Percentiles rank a stretch among this genome's conserved stretches.
Conservation (phyloP, 352 stramenopile species). For the Aphanomyces stellatus region DNA sequence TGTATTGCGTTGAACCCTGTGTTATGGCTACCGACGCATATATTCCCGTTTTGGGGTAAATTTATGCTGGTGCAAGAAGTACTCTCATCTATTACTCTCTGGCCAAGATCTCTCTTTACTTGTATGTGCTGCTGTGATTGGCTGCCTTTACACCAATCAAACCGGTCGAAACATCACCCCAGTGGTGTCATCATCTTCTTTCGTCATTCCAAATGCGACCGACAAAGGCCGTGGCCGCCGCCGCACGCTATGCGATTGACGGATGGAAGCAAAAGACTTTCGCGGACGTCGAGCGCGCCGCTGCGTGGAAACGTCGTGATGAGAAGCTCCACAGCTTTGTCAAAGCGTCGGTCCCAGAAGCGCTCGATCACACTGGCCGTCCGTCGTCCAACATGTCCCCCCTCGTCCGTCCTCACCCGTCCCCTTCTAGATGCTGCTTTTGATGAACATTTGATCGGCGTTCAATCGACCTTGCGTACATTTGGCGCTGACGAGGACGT, state of each 20-base stretch:
- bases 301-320: background rate
- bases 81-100: no score
- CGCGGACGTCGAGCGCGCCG: background rate
- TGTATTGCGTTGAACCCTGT: no score
- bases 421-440: constrained; percentile 25
- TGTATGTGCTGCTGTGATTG: no score
- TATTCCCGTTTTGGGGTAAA: no score
- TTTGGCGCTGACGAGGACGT: constrained; percentile 37
- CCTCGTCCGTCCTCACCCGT: no score
- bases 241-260: background rate
- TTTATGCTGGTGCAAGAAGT: no score
- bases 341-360: constrained; percentile 9
- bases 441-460: constrained; percentile 48
- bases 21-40: no score
- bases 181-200: background rate
- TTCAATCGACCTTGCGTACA: constrained; percentile 39
- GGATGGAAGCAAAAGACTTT: background rate
- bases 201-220: background rate
- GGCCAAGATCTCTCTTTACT: no score
- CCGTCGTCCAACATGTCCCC: no score
- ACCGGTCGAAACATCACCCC: background rate
- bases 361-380: constrained; percentile 12
- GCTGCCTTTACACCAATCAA: background rate
- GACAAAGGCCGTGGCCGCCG: background rate
- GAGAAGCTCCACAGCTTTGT: constrained; percentile 1